These are phyloP conservation scores for Rhododendron ovatum DNA, from an alignment of 148 eudicot genomes.

Conservation along the genomic window DNA sequence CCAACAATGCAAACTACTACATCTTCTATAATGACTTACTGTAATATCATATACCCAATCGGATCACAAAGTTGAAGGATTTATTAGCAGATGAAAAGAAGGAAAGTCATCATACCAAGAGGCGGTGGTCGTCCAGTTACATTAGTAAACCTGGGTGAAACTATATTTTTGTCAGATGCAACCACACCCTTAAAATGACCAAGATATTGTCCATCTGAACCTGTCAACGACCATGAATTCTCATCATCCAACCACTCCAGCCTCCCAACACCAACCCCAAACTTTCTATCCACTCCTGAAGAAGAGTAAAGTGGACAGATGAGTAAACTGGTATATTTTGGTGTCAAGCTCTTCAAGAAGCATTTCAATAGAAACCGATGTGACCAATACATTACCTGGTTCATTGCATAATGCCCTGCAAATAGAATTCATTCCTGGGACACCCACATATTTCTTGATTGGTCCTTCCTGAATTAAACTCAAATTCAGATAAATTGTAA, in stretches of 20 bases:
- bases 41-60: background rate
- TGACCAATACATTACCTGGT: constrained; percentile 43
- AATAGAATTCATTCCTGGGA: constrained; percentile 94
- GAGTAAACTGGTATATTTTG: constrained; percentile 5
- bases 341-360: constrained; percentile 1
- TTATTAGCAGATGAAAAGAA: background rate
- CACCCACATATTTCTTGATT: constrained; percentile 72
- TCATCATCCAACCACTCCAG: constrained; percentile 63
- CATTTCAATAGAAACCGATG: constrained; percentile 4
- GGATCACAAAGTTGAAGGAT: background rate
- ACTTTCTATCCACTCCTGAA: constrained; percentile 66
- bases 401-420: constrained; percentile 73
- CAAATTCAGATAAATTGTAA: constrained; percentile 5
- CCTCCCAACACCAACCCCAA: constrained; percentile 70
- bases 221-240: constrained; percentile 63
- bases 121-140: constrained; percentile 71
- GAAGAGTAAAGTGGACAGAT: background rate
- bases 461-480: constrained; percentile 52
- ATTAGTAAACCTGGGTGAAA: constrained; percentile 47
- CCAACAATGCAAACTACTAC: background rate
- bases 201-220: constrained; percentile 62
- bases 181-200: constrained; percentile 75
- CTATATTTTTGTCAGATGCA: constrained; percentile 78
- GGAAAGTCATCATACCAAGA: constrained; percentile 52
- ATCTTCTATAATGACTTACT: background rate